Conservation (phyloP, 2,329 filamentous ascomycete species). For the Colletotrichum ledebouriae region DNA sequence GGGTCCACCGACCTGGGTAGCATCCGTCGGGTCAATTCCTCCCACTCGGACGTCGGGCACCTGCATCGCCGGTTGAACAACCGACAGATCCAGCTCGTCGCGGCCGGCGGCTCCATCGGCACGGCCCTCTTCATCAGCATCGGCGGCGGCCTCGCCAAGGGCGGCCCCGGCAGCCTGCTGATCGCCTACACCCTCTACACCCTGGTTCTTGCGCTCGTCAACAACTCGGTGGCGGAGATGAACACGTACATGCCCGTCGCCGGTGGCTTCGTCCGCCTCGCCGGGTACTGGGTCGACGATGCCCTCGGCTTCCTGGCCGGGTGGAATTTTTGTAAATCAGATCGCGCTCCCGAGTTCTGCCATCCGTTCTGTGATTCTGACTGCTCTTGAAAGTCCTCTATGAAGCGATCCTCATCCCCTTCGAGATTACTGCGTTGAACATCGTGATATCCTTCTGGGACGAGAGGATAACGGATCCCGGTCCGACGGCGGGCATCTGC, state of each 20-base stretch:
- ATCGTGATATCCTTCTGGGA: constrained; percentile 46
- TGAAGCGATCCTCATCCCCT: constrained; percentile 55
- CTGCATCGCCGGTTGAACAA: constrained; percentile 54
- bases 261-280: constrained; percentile 36
- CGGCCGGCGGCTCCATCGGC: constrained; percentile 62
- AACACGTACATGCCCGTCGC: constrained; percentile 51
- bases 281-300: constrained; percentile 63
- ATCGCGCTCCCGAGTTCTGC: no score
- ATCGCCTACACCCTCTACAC: constrained; percentile 37
- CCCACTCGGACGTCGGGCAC: no score
- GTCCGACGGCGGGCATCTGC: constrained; percentile 44
- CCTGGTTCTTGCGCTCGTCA: constrained; percentile 55
- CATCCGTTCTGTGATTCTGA: no score
- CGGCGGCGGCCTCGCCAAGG: constrained; percentile 51
- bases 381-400: constrained; percentile 57
- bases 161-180: constrained; percentile 35
- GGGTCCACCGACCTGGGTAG: no score
- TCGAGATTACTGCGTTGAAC: constrained; percentile 46
- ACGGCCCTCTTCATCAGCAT: constrained; percentile 63
- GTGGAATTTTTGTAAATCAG: constrained; percentile 65
- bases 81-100: constrained; percentile 60
- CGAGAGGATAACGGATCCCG: constrained; percentile 35
- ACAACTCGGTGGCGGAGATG: constrained; percentile 51
- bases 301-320: constrained; percentile 67
- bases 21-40: no score